A percentile compares a stretch with the other conserved stretches of the same genome.
Conservation (phyloP, 106 monocot species). For the Narthecium ossifragum region DNA sequence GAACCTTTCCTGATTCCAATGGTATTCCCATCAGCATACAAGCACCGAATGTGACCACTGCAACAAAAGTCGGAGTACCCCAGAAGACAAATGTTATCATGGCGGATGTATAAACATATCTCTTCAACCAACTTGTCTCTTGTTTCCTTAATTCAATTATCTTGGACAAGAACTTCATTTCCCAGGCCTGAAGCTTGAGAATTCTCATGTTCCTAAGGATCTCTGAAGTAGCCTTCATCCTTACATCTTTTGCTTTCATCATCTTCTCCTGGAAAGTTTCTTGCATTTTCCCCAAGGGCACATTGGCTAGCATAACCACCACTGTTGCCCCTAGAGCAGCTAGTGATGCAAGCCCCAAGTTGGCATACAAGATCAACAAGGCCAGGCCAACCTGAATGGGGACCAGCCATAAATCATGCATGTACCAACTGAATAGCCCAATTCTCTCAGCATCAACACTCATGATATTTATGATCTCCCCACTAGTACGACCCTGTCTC, state of each 20-base stretch:
- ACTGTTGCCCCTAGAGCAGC: conserved; percentile 64
- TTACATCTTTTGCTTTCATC: conserved; percentile 75
- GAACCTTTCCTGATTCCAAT: conserved; percentile 72
- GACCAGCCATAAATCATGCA: conserved; percentile 75
- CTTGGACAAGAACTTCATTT: conserved; percentile 87
- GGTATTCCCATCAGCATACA: conserved; percentile 85
- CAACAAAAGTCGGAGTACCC: conserved; percentile 79
- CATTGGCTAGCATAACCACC: conserved; percentile 56
- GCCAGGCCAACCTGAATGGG: conserved; percentile 66
- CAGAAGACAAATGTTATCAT: conserved; percentile 55
- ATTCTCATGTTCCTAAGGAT: conserved; percentile 87
- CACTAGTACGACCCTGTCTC: conserved; percentile 54
- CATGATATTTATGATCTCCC: conserved; percentile 89
- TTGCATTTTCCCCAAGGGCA: conserved; percentile 59
- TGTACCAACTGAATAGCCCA: conserved; percentile 68
- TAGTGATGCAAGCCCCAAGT: conserved; percentile 65
- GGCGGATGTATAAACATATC: conserved; percentile 47
- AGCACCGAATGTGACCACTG: conserved; percentile 67
- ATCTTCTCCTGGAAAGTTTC: conserved; percentile 64
- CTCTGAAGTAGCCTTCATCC: conserved; percentile 88
- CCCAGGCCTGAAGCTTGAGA: conserved; percentile 95
- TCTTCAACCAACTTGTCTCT: conserved; percentile 68
- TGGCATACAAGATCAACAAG: conserved; percentile 53
- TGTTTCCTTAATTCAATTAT: conserved; percentile 57
- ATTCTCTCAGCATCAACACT: conserved; percentile 78